These are phyloP conservation scores for Wickerhamiella galacta DNA, from an alignment of 805 yeast genomes.

Conservation along the genomic window DNA sequence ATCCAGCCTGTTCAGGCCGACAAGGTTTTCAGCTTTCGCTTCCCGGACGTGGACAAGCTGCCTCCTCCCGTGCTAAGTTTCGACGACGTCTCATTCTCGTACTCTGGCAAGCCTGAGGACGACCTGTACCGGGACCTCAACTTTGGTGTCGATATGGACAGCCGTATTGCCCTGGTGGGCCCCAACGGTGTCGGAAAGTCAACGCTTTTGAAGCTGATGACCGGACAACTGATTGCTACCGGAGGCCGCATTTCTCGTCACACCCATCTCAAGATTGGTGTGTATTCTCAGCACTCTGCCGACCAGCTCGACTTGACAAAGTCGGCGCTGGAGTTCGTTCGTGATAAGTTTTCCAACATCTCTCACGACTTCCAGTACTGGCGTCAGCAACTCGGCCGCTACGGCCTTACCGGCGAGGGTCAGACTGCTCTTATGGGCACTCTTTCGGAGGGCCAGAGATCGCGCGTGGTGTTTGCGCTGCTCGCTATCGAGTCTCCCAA, in stretches of 20 bases:
- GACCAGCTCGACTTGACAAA: slow-evolving; percentile 94
- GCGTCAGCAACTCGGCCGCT: slow-evolving; percentile 94
- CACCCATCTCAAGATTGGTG: slow-evolving; percentile 95
- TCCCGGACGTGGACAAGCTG: slow-evolving; percentile 88
- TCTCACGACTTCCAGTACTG: slow-evolving; percentile 96
- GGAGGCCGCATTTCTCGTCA: slow-evolving; percentile 93
- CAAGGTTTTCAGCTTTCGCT: slow-evolving; percentile 83
- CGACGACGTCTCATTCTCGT: slow-evolving; percentile 85
- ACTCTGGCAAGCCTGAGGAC: slow-evolving; percentile 56
- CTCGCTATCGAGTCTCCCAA: slow-evolving; percentile 92
- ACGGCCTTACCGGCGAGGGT: slow-evolving; percentile 96
- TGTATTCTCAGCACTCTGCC: slow-evolving; percentile 96
- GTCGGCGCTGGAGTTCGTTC: slow-evolving; percentile 90
- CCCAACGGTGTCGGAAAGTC: slow-evolving; percentile 99
- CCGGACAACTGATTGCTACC: slow-evolving; percentile 82
- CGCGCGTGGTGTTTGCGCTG: slow-evolving; percentile 94
- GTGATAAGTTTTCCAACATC: slow-evolving; percentile 75
- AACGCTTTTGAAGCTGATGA: slow-evolving; percentile 87
- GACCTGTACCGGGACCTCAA: slow-evolving; percentile 79
- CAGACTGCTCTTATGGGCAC: slow-evolving; percentile 99
- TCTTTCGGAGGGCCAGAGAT: slow-evolving; percentile 96
- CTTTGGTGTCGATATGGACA: slow-evolving; percentile 99
- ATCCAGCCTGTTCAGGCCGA: slow-evolving; percentile 86
- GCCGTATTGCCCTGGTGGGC: slow-evolving; percentile 93
- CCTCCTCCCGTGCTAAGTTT: slow-evolving; percentile 98